A percentile compares a stretch with the other conserved stretches of the same genome.
phyloP scores from a whole-genome alignment of 2,329 filamentous ascomycete genomes.

The Alternaria tenuissima region DNA sequence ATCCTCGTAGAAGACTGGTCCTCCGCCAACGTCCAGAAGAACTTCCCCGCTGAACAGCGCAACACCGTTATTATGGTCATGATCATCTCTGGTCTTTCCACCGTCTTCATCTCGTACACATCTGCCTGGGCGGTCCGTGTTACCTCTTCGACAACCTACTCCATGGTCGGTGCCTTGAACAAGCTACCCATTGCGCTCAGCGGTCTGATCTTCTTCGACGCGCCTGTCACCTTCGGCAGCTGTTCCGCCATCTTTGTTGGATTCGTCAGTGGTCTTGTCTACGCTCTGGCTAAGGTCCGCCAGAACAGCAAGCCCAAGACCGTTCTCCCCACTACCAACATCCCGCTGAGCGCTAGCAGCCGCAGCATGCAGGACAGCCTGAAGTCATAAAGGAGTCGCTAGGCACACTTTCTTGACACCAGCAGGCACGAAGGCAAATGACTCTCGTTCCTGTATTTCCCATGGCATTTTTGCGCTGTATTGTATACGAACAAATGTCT shows the following conservation, averaged over 20 bases:
- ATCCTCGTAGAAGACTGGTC: slow-evolving; percentile 94
- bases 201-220: slow-evolving; percentile 93
- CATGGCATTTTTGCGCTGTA: slow-evolving; percentile 19
- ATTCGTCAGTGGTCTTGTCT: slow-evolving; percentile 91
- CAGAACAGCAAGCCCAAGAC: slow-evolving; percentile 73
- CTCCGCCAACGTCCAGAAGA: slow-evolving; percentile 77
- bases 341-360: slow-evolving; percentile 85
- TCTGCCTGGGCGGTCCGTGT: slow-evolving; percentile 98
- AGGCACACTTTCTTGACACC: slow-evolving; percentile 9
- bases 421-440: slow-evolving; percentile 21
- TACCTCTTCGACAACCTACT: slow-evolving; percentile 97
- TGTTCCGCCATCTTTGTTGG: slow-evolving; percentile 91
- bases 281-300: slow-evolving; percentile 84
- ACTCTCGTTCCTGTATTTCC: slow-evolving; percentile 20
- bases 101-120: slow-evolving; percentile 99
- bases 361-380: slow-evolving; percentile 88
- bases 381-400: slow-evolving; percentile 56
- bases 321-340: slow-evolving; percentile 71
- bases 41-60: slow-evolving; percentile 85
- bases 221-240: slow-evolving; percentile 89
- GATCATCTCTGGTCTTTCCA: slow-evolving; percentile 90
- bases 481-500: slow-evolving; percentile 30
- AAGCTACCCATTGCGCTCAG: slow-evolving; percentile 95
- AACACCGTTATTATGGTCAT: slow-evolving; percentile 85
- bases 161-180: slow-evolving; percentile 97